A percentile compares a stretch with the other conserved stretches of the same genome.
These are phyloP conservation scores for Ogataea ramenticola DNA, from an alignment of 805 yeast species.

Conservation along the genomic window DNA sequence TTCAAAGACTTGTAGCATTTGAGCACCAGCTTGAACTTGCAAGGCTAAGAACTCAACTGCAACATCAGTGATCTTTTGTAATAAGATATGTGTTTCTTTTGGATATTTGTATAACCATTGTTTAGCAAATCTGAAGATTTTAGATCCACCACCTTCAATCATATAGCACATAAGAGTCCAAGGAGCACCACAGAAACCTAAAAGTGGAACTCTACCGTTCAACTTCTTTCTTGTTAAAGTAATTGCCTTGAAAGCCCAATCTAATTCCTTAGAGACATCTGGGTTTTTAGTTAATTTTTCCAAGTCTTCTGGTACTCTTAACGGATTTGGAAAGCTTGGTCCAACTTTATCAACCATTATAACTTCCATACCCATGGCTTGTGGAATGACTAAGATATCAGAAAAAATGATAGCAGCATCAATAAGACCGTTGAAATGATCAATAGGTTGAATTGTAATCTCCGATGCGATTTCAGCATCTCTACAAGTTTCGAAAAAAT, in stretches of 20 bases:
- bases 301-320: slow-evolving; percentile 68
- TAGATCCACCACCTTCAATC: slow-evolving; percentile 97
- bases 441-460: slow-evolving; percentile 93
- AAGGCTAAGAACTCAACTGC: slow-evolving; percentile 89
- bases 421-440: slow-evolving; percentile 77
- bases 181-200: slow-evolving; percentile 97
- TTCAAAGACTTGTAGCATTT: slow-evolving; percentile 93
- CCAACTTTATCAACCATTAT: slow-evolving; percentile 93
- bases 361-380: slow-evolving; percentile 95
- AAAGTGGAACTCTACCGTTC: slow-evolving; percentile 84
- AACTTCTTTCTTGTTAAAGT: slow-evolving; percentile 82
- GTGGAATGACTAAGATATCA: slow-evolving; percentile 94
- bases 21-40: slow-evolving; percentile 97
- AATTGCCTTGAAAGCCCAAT: slow-evolving; percentile 94
- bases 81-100: slow-evolving; percentile 57
- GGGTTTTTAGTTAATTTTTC: slow-evolving; percentile 45
- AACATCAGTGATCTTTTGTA: slow-evolving; percentile 76
- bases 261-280: slow-evolving; percentile 71
- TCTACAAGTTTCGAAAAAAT: slow-evolving; percentile 92
- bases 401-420: slow-evolving; percentile 97
- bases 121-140: slow-evolving; percentile 83
- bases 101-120: slow-evolving; percentile 86
- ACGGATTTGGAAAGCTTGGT: slow-evolving; percentile 85
- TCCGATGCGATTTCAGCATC: slow-evolving; percentile 91
- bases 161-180: slow-evolving; percentile 96